Base-by-base conservation (phyloP, 2,329 filamentous ascomycete species). In the Ascosphaera acerosa region DNA sequence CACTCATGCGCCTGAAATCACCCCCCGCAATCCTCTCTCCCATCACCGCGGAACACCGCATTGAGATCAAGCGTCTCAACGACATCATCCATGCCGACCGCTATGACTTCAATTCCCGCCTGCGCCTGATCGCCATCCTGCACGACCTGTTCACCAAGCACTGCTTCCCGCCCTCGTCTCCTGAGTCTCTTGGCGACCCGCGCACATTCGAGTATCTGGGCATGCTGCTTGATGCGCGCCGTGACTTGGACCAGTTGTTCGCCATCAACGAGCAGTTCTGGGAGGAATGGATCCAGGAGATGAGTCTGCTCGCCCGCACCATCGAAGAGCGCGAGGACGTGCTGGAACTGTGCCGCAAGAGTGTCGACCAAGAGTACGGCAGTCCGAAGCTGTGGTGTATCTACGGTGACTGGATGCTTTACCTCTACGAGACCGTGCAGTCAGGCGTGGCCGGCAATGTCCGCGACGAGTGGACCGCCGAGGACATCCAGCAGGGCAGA, bases 261-360 rank as follows among this genome's bases (percentile, higher is more conserved):
- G 61, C 67, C 2, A 59, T 72, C 35, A 67, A 67, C 1, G 68
- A 72, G 43, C 58, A 64, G 26, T 51, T 70, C 31, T 73, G 66
- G 66, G 50, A 59, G 3, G 64, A 69, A 36, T 70, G 67, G 57
- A 60, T 73, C 27, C 57, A 65, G 37, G 68, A 72, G 38, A 67
- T 71, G 43, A 63, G 59, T 32, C 51, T 64, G 34, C 47, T 71
- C 32, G 66, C 66, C 16, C 53, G 50, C 14, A 57, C 57, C 12
- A 50, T 60, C 4, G 62, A 69, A 15, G 65, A 70, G 41, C 59
- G 64, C 22, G 58, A 67, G 35, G 53, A 51, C 3, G 58, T 72
- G 6, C 61, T 69, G 41, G 65, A 70, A 38, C 50, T 69, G 10
- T 70, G 61, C 40, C 56, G 61, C 37, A 60, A 61, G 37, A 66